A percentile compares a stretch with the other conserved stretches of the same genome.
phyloP scores from a whole-genome alignment of 768 basidiomycete genomes.

The Candolleomyces eurysporus region DNA sequence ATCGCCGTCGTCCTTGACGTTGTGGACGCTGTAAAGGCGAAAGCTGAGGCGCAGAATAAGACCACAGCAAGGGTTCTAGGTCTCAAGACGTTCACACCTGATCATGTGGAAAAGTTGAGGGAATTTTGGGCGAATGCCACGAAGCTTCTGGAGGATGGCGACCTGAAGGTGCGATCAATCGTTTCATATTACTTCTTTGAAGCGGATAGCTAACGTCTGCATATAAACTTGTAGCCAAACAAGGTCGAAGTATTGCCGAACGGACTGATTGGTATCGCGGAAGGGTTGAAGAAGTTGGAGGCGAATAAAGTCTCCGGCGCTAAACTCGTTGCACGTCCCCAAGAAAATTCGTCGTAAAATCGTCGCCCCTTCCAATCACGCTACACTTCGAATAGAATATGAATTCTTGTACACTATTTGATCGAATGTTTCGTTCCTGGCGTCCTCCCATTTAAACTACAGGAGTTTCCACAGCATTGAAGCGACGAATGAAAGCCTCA shows the following conservation, averaged over 20 bases:
- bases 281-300: constrained; percentile 39
- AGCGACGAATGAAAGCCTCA: too few species aligned
- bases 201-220: neutral
- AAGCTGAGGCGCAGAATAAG: constrained; percentile 8
- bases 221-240: constrained; percentile 29
- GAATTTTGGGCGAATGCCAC: constrained; percentile 21
- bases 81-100: constrained; percentile 18
- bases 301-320: constrained; percentile 38
- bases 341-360: constrained; percentile 24
- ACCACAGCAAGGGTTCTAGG: constrained; percentile 14
- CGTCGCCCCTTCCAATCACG: too few species aligned
- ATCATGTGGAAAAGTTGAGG: constrained; percentile 16
- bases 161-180: constrained; percentile 27
- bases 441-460: too few species aligned
- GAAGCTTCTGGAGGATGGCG: constrained; percentile 29
- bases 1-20: constrained; percentile 11
- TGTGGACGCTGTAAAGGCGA: constrained; percentile 19
- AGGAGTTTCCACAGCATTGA: too few species aligned
- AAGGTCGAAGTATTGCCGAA: constrained; percentile 39
- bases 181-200: neutral
- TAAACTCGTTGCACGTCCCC: constrained; percentile 42
- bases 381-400: too few species aligned
- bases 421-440: too few species aligned
- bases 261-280: constrained; percentile 44
- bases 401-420: too few species aligned